Percentiles rank a stretch among this genome's conserved stretches.
phyloP scores from a whole-genome alignment of 331 rosid species.

The Spiraea crenata region DNA sequence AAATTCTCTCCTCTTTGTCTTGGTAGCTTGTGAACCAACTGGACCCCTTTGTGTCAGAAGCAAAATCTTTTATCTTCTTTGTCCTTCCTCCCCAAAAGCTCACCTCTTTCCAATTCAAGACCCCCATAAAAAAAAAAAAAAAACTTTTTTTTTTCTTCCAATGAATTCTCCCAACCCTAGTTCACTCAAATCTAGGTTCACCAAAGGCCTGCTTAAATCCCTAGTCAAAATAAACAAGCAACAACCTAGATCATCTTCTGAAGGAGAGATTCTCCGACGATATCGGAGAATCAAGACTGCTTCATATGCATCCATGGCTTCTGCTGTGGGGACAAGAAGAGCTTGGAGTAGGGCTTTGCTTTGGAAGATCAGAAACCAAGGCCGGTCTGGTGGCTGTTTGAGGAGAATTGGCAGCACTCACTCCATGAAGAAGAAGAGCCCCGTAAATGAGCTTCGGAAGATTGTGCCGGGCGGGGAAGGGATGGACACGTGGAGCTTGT shows the following conservation, averaged over 20 bases:
- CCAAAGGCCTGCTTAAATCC: constrained; percentile 24
- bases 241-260: constrained; percentile 16
- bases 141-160: constrained; percentile 12
- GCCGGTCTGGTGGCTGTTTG: not conserved
- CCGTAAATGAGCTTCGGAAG: constrained; percentile 23
- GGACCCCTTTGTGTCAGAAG: constrained; percentile 35
- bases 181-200: constrained; percentile 27
- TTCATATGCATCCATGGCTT: constrained; percentile 39
- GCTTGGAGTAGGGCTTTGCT: constrained; percentile 41
- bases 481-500: constrained; percentile 35
- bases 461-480: constrained; percentile 37
- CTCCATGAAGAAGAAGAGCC: not conserved
- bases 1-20: constrained; percentile 24
- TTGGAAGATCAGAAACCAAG: constrained; percentile 17
- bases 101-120: not conserved
- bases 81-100: constrained; percentile 16
- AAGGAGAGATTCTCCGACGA: constrained; percentile 26
- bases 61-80: constrained; percentile 18
- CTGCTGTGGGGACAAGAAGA: constrained; percentile 27
- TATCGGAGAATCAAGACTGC: constrained; percentile 25
- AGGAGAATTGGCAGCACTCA: constrained; percentile 3
- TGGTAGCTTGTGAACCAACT: constrained; percentile 10
- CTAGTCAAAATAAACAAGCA: constrained; percentile 21
- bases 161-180: constrained; percentile 30
- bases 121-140: not conserved